Evolutionary conservation across 1,284 basidiomycete genomes (phyloP), one percentile per base, ranked within the genome.

Genomic region (Ustanciosporium gigantosporum): DNA sequence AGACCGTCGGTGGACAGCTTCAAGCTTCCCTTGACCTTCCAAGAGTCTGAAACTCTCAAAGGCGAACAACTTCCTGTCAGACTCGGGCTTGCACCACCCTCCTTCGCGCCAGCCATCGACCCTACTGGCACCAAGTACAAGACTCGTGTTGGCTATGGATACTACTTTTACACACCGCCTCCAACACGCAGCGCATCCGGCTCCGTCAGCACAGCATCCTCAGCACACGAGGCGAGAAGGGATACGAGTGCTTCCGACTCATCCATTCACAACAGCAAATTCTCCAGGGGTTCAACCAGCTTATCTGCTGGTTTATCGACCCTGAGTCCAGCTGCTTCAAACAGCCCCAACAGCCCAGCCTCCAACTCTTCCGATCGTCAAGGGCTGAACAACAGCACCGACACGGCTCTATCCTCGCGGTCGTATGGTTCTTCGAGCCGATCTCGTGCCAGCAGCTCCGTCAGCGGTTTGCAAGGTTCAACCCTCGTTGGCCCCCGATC

Each of bases 91-190:
- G 60, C 67, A 4, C 62, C 68, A n/a, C 57, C 68, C 16, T 56
- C 48, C 11, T 46, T 59, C 35, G 29, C 53, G 20, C 46, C 17
- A 11, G 48, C 43, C 24, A 21, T 62, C 13, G 21, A 32, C 9
- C 32, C 44, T 5, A 44, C 50, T 31, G 49, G 43, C 16, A 41
- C 45, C 29, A 55, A 59, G 9, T 68, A 68, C 47, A 56, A 57
- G 22, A 46, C 60, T 2, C 42, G 44, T 16, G 51, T 55, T 3
- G 57, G 50, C 3, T 41, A 58, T 25, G 69, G 69, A 5, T 70
- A 58, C 46, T 70, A 70, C 41, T 68, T 72, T 25, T 68, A 44
- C 27, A 68, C 53, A 0, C 65, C 68, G 4, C 69, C 69, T 2
- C 67, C 69, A 2, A 41, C 46, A 21, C 47, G 46, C 32, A 56